Evolutionary conservation across 805 yeast genomes (phyloP), one percentile per base, ranked within the genome.

Genomic region (Danielia oregonensis): DNA sequence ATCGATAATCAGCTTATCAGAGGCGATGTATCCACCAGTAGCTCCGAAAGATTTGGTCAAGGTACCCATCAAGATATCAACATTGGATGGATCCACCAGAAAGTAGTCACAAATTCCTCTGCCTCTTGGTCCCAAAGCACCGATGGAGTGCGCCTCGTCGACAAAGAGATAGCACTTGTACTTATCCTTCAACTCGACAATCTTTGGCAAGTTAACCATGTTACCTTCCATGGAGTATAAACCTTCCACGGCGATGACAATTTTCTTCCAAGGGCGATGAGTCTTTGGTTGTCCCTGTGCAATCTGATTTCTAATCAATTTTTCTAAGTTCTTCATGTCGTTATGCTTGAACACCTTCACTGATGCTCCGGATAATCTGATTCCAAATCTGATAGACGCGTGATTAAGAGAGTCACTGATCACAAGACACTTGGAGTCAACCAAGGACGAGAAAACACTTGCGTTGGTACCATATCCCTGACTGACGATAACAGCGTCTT

Each of bases 381-480:
- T 83, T 46, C 99, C 99, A 39, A 91, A 86, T 59, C 99, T 79
- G 48, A 91, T 87, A 1, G 97, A 88, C 4, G 96, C 88, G 61
- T 93, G 99, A 59, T 93, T 93, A 51, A 93, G 73, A 52, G 89
- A 91, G 65, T 93, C 99, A 11, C 95, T 84, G 32, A 93, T 84
- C 32, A 94, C 91, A 37, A 94, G 73, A 54, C 96, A 88, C 55
- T 86, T 83, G 43, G 86, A 75, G 61, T 89, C 95, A 26, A 86
- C 84, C 33, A 93, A 64, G 2, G 95, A 76, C 18, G 87, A 70
- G 56, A 93, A 91, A 35, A 93, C 68, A 50, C 82, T 79, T 13
- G 96, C 95, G 57, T 93, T 93, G 4, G 98, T 93, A 49, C 95
- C 93, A 57, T 87, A 93, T 37, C 99, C 99, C 85, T 87, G 93